Base-by-base conservation (phyloP, 2,329 filamentous ascomycete genomes). In the Fusarium sp. region DNA sequence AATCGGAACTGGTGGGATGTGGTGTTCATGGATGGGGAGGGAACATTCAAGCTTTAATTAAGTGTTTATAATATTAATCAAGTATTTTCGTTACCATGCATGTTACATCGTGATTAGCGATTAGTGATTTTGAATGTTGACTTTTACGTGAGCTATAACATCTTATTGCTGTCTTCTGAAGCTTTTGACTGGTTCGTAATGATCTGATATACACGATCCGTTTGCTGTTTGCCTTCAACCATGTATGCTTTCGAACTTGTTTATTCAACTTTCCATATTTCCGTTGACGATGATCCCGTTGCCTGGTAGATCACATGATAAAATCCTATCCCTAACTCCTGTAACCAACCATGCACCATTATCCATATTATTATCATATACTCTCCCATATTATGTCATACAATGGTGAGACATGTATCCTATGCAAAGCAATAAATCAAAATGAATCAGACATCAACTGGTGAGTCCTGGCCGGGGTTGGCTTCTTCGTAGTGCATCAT, bases 401-500 rank as follows among this genome's bases (percentile, higher is more conserved):
- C 23, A 7, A 23, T 23, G 23, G 23, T 23, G 23, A 23, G 23
- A 23, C 6, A 23, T 6, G 5, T 23, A 23, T 23, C 22, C 6
- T 6, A 22, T 22, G 20, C 20, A 22, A 22, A 22, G 20, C 20
- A 5, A 22, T 22, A 22, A 22, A n/a, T 37, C n/a, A 37, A n/a
- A 10, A n/a, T 4, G 4, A 7, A 37, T 53, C 22, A 61, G 7
- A 61, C 61, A 7, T 65, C 62, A 14, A 65, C 39, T 22, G 67
- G 67, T 7, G 56, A 57, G 11, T 72, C 70, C 56, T 83, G 82
- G 7, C 79, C 81, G 0, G 78, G 78, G 62, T 84, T 83, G 20
- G 77, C 78, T 23, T 79, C 81, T 62, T 83, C 78, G 66, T 85
- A 86, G 48, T 84, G 78, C 50, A 84, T 75, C 4, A 73, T 56